These are phyloP conservation scores for Conticribra guillardii DNA, from an alignment of 108 stramenopile genomes.

Conservation along the genomic window DNA sequence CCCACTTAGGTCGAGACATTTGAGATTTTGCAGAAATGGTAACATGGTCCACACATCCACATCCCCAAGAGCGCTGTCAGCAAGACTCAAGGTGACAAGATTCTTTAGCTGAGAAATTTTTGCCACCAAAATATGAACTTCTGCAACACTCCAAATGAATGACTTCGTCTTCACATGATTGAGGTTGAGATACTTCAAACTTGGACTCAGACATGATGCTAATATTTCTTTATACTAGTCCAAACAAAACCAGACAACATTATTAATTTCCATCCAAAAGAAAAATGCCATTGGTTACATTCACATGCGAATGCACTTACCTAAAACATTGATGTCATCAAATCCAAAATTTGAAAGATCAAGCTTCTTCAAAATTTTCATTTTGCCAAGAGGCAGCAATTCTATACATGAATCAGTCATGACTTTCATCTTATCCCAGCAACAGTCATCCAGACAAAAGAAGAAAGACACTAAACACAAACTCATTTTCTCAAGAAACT, in stretches of 20 bases:
- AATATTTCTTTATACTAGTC: no score
- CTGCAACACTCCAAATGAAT: background rate
- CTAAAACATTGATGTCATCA: constrained; percentile 20
- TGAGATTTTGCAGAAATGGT: constrained; percentile 3
- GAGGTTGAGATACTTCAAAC: background rate
- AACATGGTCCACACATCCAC: background rate
- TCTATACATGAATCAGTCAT: constrained; percentile 8
- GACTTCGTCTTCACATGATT: constrained; percentile 1
- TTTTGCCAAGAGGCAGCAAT: constrained; percentile 2
- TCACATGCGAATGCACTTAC: no score
- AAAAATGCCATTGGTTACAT: no score
- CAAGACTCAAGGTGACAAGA: constrained; percentile 12
- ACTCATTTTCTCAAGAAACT: constrained; percentile 10
- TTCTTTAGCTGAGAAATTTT: constrained; percentile 10
- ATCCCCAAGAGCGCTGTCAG: constrained; percentile 1
- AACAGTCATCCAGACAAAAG: constrained; percentile 19
- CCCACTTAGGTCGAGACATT: constrained; percentile 11
- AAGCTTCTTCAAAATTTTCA: constrained; percentile 18
- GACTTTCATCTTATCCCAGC: constrained; percentile 15
- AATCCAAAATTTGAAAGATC: constrained; percentile 13
- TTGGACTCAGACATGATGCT: constrained; percentile 1
- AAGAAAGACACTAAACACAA: constrained; percentile 6
- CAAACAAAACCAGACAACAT: no score
- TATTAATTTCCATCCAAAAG: no score
- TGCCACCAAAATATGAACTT: constrained; percentile 1